Evolutionary conservation across 2,329 filamentous ascomycete species (phyloP), one percentile per base, ranked within the genome.

Genomic region (Cytospora piceicola): DNA sequence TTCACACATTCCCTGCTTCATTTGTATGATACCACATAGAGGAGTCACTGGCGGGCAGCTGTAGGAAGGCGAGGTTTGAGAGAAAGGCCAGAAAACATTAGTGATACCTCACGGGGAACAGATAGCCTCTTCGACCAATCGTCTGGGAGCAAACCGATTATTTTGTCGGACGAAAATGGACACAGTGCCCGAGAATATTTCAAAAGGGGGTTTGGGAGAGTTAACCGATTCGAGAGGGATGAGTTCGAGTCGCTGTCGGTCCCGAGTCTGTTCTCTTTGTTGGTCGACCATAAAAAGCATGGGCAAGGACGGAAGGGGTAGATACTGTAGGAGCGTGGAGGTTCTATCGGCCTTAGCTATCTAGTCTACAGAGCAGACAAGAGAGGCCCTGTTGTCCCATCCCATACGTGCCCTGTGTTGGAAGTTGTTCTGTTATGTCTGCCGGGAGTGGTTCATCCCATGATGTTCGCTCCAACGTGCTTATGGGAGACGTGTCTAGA

Each of bases 11-110:
- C 66, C 59, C 66, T 66, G 60, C 64, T 65, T 56, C 66, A 63
- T 67, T 66, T 66, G 58, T 67, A 67, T 65, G 66, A 67, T 67
- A 67, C 66, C 66, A 67, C 66, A 67, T 67, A 67, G 66, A 65
- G 58, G 56, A 39, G 53, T 56, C 30, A 42, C 24, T 22, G 36
- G 63, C 54, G 46, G 39, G 52, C 27, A 62, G 63, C 58, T 57
- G 58, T 24, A n/a, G 32, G 51, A n/a, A 42, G 32, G 36, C 22
- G 57, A 49, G 49, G 46, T 58, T 61, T 39, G 51, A 59, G 52
- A 34, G 17, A 29, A 58, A 51, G n/a, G n/a, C 55, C 27, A 49
- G 51, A 32, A 20, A 46, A 14, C n/a, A n/a, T 39, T 39, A 39
- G 53, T 49, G 53, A 63, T 51, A 22, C 27, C 56, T 51, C n/a